These are phyloP conservation scores for Halophytophthora polymorphica DNA, from an alignment of 352 stramenopile genomes.

Conservation along the genomic window DNA sequence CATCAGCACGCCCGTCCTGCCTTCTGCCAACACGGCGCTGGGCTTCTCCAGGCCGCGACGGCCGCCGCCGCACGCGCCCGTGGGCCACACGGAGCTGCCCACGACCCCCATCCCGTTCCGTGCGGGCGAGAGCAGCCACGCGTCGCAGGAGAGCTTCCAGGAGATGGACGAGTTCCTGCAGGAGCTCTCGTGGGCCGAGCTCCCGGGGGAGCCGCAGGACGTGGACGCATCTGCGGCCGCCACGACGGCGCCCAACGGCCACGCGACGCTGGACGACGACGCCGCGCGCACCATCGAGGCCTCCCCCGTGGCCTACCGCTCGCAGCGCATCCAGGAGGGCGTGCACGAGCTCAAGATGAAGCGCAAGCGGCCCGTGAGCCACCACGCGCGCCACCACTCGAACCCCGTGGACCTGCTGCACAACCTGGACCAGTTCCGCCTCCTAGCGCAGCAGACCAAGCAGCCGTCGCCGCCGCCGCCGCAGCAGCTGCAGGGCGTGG, in stretches of 20 bases:
- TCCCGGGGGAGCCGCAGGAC: slow-evolving; percentile 17
- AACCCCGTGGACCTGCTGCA: slow-evolving; percentile 77
- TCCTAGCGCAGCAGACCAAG: slow-evolving; percentile 61
- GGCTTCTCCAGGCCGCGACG: slow-evolving; percentile 8
- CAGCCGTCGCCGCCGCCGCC: slow-evolving; percentile 36
- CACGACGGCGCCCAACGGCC: slow-evolving; percentile 2
- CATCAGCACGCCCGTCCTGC: slow-evolving; percentile 24
- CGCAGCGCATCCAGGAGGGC: slow-evolving; percentile 62
- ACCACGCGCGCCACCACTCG: slow-evolving; percentile 66
- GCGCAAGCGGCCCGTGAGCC: slow-evolving; percentile 52
- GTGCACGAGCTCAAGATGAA: slow-evolving; percentile 81
- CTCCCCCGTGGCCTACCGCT: slow-evolving; percentile 43
- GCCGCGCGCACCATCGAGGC: slow-evolving; percentile 12
- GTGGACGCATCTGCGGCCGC: slow-evolving; percentile 10
- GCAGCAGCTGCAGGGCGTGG: slow-evolving; percentile 35
- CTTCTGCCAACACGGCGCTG: slow-evolving; percentile 2
- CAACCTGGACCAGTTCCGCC: slow-evolving; percentile 72
- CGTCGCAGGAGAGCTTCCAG: slow-evolving; percentile 30
- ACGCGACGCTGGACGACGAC: slow-evolving; percentile 9
- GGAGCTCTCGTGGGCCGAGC: slow-evolving; percentile 42
- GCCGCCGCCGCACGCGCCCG: slow-evolving; percentile 29
- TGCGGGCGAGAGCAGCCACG: slow-evolving; percentile 5
- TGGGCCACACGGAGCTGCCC: slow-evolving; percentile 22
- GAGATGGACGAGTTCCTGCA: slow-evolving; percentile 57
- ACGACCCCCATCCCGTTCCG: slow-evolving; percentile 25